phyloP scores from a whole-genome alignment of 225 moss, liverwort and hornwort genomes.

The Physcomitrellopsis africana region DNA sequence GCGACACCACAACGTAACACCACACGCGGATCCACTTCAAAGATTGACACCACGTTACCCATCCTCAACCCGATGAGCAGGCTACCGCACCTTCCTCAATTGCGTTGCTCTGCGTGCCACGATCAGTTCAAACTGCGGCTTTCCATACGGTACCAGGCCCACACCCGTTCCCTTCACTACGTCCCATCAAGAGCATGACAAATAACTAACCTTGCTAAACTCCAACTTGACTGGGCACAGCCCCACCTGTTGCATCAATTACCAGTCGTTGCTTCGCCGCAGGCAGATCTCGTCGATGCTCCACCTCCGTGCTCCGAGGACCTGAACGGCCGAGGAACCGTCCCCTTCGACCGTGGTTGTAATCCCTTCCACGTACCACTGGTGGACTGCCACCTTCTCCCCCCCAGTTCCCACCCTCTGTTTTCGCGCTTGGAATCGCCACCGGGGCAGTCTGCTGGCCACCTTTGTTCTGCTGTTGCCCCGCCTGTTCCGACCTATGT shows the following conservation, averaged over 20 bases:
- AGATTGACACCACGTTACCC: too few species aligned
- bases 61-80: too few species aligned
- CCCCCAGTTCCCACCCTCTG: conserved; percentile 65
- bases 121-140: background rate
- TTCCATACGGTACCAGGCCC: conserved; percentile 6
- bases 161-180: conserved; percentile 25
- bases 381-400: conserved; percentile 66
- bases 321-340: conserved; percentile 73
- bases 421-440: conserved; percentile 46
- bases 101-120: background rate
- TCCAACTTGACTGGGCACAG: conserved; percentile 88
- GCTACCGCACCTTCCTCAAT: too few species aligned
- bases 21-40: too few species aligned
- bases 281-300: conserved; percentile 71
- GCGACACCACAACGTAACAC: too few species aligned
- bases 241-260: conserved; percentile 82
- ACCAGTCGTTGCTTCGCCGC: conserved; percentile 77
- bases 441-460: conserved; percentile 42
- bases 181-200: conserved; percentile 40
- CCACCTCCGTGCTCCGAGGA: conserved; percentile 63
- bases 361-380: conserved; percentile 63
- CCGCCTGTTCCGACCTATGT: conserved; percentile 46
- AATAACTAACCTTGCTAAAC: conserved; percentile 79
- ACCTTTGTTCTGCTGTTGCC: conserved; percentile 55
- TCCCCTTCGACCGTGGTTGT: conserved; percentile 75